These are phyloP conservation scores for Apiotrichum sp. DNA, from an alignment of 1,284 basidiomycete species.

Conservation along the genomic window DNA sequence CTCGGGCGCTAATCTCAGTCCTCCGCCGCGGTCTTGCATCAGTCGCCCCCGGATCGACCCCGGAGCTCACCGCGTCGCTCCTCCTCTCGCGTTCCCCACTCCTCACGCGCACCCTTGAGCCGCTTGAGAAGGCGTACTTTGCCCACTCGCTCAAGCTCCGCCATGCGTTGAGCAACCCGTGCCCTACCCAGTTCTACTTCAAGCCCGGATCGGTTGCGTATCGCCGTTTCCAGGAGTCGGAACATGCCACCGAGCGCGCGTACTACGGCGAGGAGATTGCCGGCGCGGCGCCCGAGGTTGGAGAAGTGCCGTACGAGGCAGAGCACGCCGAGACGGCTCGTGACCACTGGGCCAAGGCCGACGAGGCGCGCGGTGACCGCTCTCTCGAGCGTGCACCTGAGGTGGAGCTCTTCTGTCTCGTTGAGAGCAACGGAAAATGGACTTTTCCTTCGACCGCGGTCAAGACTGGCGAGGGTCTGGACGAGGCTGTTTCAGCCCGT, in stretches of 20 bases:
- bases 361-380: constrained; percentile 52
- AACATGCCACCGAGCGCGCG: constrained; percentile 60
- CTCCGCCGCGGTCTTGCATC: constrained; percentile 15
- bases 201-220: constrained; percentile 84
- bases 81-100: constrained; percentile 80
- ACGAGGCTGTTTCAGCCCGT: constrained; percentile 32
- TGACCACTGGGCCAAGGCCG: constrained; percentile 33
- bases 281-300: constrained; percentile 57
- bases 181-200: constrained; percentile 89
- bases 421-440: constrained; percentile 63
- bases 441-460: constrained; percentile 57
- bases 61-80: constrained; percentile 49
- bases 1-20: not conserved
- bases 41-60: constrained; percentile 15
- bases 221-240: constrained; percentile 68
- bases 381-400: constrained; percentile 75
- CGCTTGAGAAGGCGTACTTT: constrained; percentile 79
- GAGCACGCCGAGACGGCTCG: constrained; percentile 23
- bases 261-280: constrained; percentile 60
- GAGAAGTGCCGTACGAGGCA: constrained; percentile 53
- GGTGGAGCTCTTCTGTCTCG: constrained; percentile 77
- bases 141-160: constrained; percentile 76
- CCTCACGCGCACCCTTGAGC: constrained; percentile 66
- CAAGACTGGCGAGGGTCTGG: constrained; percentile 32
- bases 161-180: constrained; percentile 80